Evolutionary conservation across 2,329 filamentous ascomycete genomes (phyloP).

Genomic region (Alternaria postmessia): DNA sequence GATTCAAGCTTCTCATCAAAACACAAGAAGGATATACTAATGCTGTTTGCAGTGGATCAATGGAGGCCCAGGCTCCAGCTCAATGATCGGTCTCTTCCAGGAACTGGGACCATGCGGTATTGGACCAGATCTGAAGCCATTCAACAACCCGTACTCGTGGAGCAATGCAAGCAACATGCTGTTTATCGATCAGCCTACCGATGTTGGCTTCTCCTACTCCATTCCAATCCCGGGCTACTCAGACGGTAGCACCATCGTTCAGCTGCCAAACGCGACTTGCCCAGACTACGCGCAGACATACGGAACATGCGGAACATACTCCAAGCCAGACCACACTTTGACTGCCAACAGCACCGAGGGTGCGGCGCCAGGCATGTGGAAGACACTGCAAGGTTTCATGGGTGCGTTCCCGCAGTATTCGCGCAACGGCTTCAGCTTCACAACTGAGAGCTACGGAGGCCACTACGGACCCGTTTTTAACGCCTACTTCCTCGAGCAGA

Average conservation of each 20-base stretch:
- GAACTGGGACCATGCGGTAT: constrained; percentile 64
- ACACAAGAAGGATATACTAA: not conserved
- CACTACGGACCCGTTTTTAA: constrained; percentile 67
- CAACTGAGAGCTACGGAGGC: constrained; percentile 66
- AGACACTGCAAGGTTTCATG: constrained; percentile 69
- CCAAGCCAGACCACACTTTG: constrained; percentile 58
- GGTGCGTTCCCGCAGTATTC: constrained; percentile 63
- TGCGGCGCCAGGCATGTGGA: constrained; percentile 68
- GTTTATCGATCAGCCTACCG: constrained; percentile 73
- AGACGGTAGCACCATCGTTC: constrained; percentile 51
- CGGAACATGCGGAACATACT: constrained; percentile 64
- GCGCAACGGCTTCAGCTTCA: constrained; percentile 62
- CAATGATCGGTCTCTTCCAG: constrained; percentile 64
- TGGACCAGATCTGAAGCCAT: constrained; percentile 56
- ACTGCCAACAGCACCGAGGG: constrained; percentile 62
- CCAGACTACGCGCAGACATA: constrained; percentile 58
- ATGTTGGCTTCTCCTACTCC: constrained; percentile 67
- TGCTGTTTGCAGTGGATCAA: constrained; percentile 57
- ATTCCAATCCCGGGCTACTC: constrained; percentile 53
- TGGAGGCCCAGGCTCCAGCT: constrained; percentile 65
- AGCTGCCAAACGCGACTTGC: constrained; percentile 58
- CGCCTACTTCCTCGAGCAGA: constrained; percentile 58
- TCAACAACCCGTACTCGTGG: constrained; percentile 70
- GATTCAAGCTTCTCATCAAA: not conserved
- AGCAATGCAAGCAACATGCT: constrained; percentile 72